Evolutionary conservation across 1,284 basidiomycete genomes (phyloP), one percentile per base, ranked within the genome.

Genomic region (Naganishia cerealis): DNA sequence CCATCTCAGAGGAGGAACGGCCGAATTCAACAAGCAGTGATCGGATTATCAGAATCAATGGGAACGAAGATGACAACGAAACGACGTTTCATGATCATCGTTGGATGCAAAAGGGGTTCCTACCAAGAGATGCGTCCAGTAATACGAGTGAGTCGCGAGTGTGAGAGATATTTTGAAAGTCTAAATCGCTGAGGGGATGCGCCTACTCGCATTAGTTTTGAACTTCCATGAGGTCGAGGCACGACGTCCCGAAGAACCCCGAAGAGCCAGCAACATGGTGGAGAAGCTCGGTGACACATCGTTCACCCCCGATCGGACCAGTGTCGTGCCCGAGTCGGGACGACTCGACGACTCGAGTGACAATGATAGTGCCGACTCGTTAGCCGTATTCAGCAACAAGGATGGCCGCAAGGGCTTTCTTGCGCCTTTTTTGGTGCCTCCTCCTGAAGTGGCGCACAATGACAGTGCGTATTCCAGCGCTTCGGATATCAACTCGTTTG

Each of bases 1-100:
- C 61, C 38, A 63, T 63, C 10, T 54, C 39, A 15, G 61, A 63
- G n/a, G 61, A 63, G 40, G 61, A 63, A 18, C 24, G 61, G 39
- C 42, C 61, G n/a, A 38, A 54, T 16, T 33, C 29, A 33, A 16
- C 26, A 18, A 48, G 57, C 40, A 42, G 48, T n/a, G 46, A 50
- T 15, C 46, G 46, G 8, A 9, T 24, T 8, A n/a, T 50, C 26
- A 15, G 29, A n/a, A 56, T 39, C 15, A 10, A 56, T 5, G 42
- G 26, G 26, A 43, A 59, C n/a, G 57, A 59, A 12, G 7, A 16
- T 18, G 42, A 46, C 29, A 33, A 33, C 29, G 29, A 33, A 33
- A 33, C 29, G 18, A 8, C 29, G 42, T 59, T 59, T 42, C 15
- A 48, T 12, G 57, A 59, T 48, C 57, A 59, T 36, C 57, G 57